Evolutionary conservation across 1,284 basidiomycete genomes (phyloP).

Genomic region (Phylloboletellus chloephorus): DNA sequence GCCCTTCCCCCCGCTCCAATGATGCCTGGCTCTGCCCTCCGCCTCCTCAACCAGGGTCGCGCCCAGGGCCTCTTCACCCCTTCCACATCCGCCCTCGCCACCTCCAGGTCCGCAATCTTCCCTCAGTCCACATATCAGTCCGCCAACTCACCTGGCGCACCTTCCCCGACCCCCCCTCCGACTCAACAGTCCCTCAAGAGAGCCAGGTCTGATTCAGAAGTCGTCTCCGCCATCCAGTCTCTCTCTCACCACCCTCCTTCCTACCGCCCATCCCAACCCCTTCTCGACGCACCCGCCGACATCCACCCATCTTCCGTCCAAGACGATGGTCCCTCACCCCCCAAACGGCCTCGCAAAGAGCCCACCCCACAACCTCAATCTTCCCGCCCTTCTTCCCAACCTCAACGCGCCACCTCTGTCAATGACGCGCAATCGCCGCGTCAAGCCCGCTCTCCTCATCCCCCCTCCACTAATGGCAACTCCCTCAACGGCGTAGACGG

Average conservation of each 20-base stretch:
- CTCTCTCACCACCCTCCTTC: slow-evolving; percentile 14
- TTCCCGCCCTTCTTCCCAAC: slow-evolving; percentile 16
- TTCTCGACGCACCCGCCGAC: slow-evolving; percentile 41
- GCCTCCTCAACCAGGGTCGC: slow-evolving; percentile 75
- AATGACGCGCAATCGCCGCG: slow-evolving; percentile 22
- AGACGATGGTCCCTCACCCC: slow-evolving; percentile 56
- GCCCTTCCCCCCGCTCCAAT: slow-evolving; percentile 70
- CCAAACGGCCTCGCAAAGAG: slow-evolving; percentile 62
- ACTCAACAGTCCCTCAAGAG: slow-evolving; percentile 39
- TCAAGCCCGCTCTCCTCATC: slow-evolving; percentile 34
- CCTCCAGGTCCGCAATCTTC: slow-evolving; percentile 35
- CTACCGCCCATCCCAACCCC: slow-evolving; percentile 27
- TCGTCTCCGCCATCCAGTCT: slow-evolving; percentile 21
- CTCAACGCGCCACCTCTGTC: slow-evolving; percentile 14
- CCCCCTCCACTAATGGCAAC: slow-evolving; percentile 32
- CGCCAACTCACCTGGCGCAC: slow-evolving; percentile 46
- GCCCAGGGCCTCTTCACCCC: slow-evolving; percentile 82
- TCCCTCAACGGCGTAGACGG: slow-evolving; percentile 31
- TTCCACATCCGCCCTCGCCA: slow-evolving; percentile 53
- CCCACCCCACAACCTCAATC: slow-evolving; percentile 32
- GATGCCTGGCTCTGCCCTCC: slow-evolving; percentile 74
- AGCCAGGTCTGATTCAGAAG: slow-evolving; percentile 43
- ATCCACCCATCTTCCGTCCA: slow-evolving; percentile 42
- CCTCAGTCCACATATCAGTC: slow-evolving; percentile 34
- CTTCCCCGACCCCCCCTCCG: slow-evolving; percentile 53